Evolutionary conservation across 345 rosid genomes (phyloP), one percentile per base, ranked within the genome.

Genomic region (Aurinia saxatilis): DNA sequence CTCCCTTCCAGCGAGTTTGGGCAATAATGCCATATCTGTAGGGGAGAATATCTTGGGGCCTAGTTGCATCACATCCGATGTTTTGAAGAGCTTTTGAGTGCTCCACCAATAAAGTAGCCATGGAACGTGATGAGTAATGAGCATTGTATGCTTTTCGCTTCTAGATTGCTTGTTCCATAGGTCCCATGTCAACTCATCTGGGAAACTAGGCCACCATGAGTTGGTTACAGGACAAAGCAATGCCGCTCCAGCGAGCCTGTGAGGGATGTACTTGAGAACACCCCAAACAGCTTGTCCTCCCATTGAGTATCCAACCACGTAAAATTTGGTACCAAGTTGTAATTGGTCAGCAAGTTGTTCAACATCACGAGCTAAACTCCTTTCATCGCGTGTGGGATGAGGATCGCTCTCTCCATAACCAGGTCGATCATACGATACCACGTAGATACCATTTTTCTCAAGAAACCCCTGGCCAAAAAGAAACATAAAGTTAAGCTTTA

Each of bases 321-420:
- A 81, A 66, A 88, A 92, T 27, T 73, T 89, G 2, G 86, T 50
- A 16, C 98, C 95, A 51, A 92, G 70, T 66, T 88, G 78, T 79
- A 92, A 64, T 57, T 79, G 80, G 69, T 92, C 95, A n/a, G 91
- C 96, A 15, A 92, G 78, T 72, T 88, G 89, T 76, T 89, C 82
- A 61, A 86, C 71, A 65, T 89, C 95, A 53, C 68, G 66, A 39
- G 96, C 98, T 69, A 84, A 89, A 52, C 76, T 86, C 71, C 75
- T 86, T 71, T 88, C 95, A 0, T 38, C 55, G 12, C 76, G 76
- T 10, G 12, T 2, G 1, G 67, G 36, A 3, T 66, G 55, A 42
- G 71, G 72, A 44, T 72, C 72, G 33, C 72, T 72, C 42, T 72
- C 72, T 51, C 76, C 76, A 51, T 65, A 65, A 31, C 96, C 98